A percentile compares a stretch with the other conserved stretches of the same genome.
phyloP scores from a whole-genome alignment of 495 filamentous ascomycete genomes.

The Penicillium pancosmium region DNA sequence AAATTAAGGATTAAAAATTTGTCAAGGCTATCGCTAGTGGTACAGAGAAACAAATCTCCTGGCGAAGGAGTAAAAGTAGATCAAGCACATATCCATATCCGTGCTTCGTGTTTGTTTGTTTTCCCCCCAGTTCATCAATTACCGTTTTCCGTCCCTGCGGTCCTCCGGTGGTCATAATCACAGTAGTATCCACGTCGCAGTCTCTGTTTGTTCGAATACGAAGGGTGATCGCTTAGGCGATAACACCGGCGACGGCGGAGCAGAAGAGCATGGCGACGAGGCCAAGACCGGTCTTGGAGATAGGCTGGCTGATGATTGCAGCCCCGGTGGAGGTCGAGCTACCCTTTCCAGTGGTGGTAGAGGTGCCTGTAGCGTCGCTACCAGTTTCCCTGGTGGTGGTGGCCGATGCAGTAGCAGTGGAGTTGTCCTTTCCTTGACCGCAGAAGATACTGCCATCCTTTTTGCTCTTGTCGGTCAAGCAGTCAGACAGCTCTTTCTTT shows the following conservation, averaged over 20 bases:
- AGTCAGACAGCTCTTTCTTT: conserved; percentile 36
- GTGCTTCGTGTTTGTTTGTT: background rate
- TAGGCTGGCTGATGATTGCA: conserved; percentile 18
- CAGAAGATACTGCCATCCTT: conserved; percentile 42
- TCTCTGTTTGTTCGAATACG: background rate
- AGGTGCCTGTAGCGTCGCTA: conserved; percentile 10
- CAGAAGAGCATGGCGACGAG: conserved; percentile 42
- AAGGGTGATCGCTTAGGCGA: conserved; percentile 19
- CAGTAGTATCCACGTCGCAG: background rate
- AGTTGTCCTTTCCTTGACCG: conserved; percentile 28
- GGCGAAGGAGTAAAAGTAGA: background rate
- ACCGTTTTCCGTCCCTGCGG: conserved; percentile 5
- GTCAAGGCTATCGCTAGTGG: conserved; percentile 1
- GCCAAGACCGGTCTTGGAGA: conserved; percentile 40
- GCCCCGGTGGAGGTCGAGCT: conserved; percentile 23
- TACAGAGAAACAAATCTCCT: conserved; percentile 2
- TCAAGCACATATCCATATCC: background rate
- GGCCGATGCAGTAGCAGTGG: conserved; percentile 44
- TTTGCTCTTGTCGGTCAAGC: conserved; percentile 38
- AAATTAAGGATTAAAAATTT: background rate
- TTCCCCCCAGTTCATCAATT: background rate
- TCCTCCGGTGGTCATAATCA: conserved; percentile 2
- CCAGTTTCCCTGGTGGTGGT: conserved; percentile 24
- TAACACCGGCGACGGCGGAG: conserved; percentile 34
- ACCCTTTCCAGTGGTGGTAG: conserved; percentile 11